Evolutionary conservation across 805 yeast species (phyloP), one percentile per base, ranked within the genome.

Genomic region (Kuraishia floccosa): DNA sequence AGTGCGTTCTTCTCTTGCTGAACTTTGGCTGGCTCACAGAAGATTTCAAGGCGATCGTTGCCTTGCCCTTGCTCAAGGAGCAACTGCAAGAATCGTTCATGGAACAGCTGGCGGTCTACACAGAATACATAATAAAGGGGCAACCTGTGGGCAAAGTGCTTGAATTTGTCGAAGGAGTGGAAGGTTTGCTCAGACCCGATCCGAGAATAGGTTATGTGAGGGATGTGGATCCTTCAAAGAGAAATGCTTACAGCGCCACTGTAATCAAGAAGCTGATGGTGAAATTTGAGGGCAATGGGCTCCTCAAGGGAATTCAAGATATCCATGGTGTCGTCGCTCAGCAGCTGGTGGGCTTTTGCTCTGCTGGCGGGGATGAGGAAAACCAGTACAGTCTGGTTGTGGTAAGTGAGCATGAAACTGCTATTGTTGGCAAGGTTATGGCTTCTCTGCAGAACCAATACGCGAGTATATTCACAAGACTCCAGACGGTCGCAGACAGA

Each of bases 361-460:
- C 35, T 18, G 19, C 15, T 3, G 33, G 36, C 3, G 35, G 31
- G 11, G 41, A 37, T 2, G 33, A 32, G 5, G 60, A 54, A 31
- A 50, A 41, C 23, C 53, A 51, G 5, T 39, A 39, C 15, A 47
- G 52, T 28, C 39, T 40, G 10, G 30, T 29, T 1, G 47, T 48
- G 9, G 47, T 50, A 1, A 32, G 58, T 21, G 63, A 60, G 35
- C 55, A 64, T 37, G 80, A 74, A 43, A 64, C 60, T 29, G 72
- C 65, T 27, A 47, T 83, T 25, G 54, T 75, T 24, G 73, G 68
- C 24, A 70, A 66, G 43, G 63, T 84, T 34, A 78, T 94, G 91
- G 59, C 65, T 11, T 74, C 80, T 13, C 54, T 82, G 35, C 84
- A 78, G 40, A 74, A 72, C 14, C 72, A 73, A 38, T 76, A 75